phyloP scores from a whole-genome alignment of 768 basidiomycete genomes.

The Boletus pseudopeckii region DNA sequence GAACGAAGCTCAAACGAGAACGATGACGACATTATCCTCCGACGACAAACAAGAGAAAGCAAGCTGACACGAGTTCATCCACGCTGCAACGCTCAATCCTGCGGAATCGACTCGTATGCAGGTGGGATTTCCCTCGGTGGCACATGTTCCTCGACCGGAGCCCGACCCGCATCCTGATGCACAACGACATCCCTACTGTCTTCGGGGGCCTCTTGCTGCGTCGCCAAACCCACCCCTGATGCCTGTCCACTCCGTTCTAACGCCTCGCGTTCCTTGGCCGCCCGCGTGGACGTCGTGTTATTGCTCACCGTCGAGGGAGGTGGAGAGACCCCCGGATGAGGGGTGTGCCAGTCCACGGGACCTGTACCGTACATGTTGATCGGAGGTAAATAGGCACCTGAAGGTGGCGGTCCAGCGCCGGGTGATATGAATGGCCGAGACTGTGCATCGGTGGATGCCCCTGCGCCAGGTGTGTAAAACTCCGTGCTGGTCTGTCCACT shows the following conservation, averaged over 20 bases:
- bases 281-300: slow-evolving; percentile 10
- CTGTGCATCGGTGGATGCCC: slow-evolving; percentile 6
- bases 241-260: slow-evolving; percentile 15
- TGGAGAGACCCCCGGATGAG: slow-evolving; percentile 18
- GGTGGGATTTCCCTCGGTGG: slow-evolving; percentile 28
- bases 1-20: not conserved
- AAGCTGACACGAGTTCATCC: not conserved
- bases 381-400: slow-evolving; percentile 2
- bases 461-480: slow-evolving; percentile 1
- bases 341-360: slow-evolving; percentile 18
- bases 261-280: slow-evolving; percentile 26
- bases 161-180: slow-evolving; percentile 27
- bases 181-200: slow-evolving; percentile 24
- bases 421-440: slow-evolving; percentile 2
- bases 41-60: not conserved
- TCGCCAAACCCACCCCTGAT: slow-evolving; percentile 15
- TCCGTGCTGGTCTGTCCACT: slow-evolving; percentile 6
- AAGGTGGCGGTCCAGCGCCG: not conserved
- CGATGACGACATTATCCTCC: not conserved
- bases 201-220: slow-evolving; percentile 21
- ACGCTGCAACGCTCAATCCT: slow-evolving; percentile 7
- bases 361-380: slow-evolving; percentile 12
- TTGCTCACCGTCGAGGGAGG: slow-evolving; percentile 23
- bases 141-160: slow-evolving; percentile 14
- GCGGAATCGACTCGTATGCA: slow-evolving; percentile 27